Evolutionary conservation across 305 asterid genomes (phyloP).

Genomic region (Ruellia speciosa): DNA sequence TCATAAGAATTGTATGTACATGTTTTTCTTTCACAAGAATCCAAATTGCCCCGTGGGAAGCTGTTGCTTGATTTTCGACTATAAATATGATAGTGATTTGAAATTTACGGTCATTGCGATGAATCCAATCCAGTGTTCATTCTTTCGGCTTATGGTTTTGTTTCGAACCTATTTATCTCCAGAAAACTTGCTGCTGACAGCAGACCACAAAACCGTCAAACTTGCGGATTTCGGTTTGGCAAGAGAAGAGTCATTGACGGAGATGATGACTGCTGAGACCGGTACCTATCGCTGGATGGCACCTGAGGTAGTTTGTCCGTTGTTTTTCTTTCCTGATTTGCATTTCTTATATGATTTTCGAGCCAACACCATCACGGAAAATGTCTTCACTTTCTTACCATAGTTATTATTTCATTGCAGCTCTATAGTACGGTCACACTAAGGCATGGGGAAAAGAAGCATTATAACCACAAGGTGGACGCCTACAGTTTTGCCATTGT

Average conservation of each 20-base stretch:
- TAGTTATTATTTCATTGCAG: conserved; percentile 30
- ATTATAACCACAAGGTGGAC: conserved; percentile 88
- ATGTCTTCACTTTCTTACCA: too few relatives aligned
- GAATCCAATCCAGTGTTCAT: too few relatives aligned
- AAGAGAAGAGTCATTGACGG: conserved; percentile 89
- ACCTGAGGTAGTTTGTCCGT: conserved; percentile 90
- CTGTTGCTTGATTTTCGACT: not conserved
- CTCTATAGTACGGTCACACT: conserved; percentile 91
- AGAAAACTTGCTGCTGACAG: conserved; percentile 93
- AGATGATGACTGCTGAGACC: conserved; percentile 99
- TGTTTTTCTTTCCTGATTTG: not conserved
- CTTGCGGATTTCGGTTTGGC: conserved; percentile 96
- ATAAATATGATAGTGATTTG: not conserved
- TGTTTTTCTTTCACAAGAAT: too few relatives aligned
- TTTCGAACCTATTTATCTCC: conserved; percentile 17
- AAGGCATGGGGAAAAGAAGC: conserved; percentile 94
- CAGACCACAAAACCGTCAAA: conserved; percentile 73
- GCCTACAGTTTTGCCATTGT: conserved; percentile 94
- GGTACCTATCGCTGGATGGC: conserved; percentile 99
- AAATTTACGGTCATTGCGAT: too few relatives aligned
- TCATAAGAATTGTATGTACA: too few relatives aligned
- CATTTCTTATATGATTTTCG: not conserved
- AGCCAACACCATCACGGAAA: too few relatives aligned
- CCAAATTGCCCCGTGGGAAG: too few relatives aligned
- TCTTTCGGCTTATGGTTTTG: conserved; percentile 11